Evolutionary conservation across 108 stramenopile species (phyloP), one percentile per base, ranked within the genome.

Genomic region (Epithemia pelagica): DNA sequence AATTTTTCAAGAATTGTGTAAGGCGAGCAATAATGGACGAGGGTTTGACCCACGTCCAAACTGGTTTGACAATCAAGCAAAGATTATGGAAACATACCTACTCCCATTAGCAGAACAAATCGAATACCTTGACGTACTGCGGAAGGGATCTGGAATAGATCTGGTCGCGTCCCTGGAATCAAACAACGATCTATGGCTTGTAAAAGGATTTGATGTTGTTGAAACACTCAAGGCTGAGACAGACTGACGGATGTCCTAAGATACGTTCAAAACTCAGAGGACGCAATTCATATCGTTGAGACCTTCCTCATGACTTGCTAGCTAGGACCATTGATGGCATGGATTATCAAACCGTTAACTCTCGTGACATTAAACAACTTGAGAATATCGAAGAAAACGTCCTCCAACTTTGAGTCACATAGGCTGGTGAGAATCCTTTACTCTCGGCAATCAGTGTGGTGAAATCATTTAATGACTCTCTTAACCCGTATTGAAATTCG

Each of bases 21-120:
- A 62, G 67, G 70, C 71, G 7, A 62, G 56, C 32, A 24, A 56
- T 21, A 28, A 30, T 5, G 54, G 63, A n/a, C 61, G 78, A 32
- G 81, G 81, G 28, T 65, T 61, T 1, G 81, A 82, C 65, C 78
- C 78, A 0, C 59, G 51, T 5, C 30, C 73, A 23, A 66, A 63
- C 1, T 82, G 81, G 81, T 79, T 70, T 61, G 73, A 79, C 20
- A 70, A 69, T 61, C 81, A 82, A 64, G 65, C 73, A 29, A 69
- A 68, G 58, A 74, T 79, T 30, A 67, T 82, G 33, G 75, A 79
- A 64, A 69, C 66, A 30, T 82, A 82, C 32, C 58, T 78, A 10
- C 52, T 70, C 31, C 77, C 77, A 22, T 60, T 78, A 51, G 73
- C 77, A 22, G 59, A 57, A 58, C 62, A 67, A 59, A 21, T 78